Evolutionary conservation across 805 yeast genomes (phyloP), one percentile per base, ranked within the genome.

Genomic region (Suhomyces kilbournensis): DNA sequence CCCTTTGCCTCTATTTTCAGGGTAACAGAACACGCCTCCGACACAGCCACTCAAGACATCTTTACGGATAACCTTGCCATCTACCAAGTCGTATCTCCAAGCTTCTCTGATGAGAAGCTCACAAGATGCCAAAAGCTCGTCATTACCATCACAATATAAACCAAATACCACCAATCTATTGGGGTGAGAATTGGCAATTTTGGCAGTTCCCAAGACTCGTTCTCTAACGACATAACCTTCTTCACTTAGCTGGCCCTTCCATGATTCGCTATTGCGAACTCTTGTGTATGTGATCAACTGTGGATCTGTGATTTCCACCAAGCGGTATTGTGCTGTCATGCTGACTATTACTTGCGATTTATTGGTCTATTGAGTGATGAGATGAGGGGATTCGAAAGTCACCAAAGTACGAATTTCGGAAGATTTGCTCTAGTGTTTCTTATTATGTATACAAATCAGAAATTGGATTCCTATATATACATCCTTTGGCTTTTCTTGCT

Each of bases 21-120:
- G 69, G 47, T 66, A 68, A 3, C 77, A 72, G 60, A 58, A 75
- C 2, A 75, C 79, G 2, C 74, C 76, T 14, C 79, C 78, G 38
- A 75, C 64, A 49, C 76, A 70, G 1, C 76, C 79, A 48, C 70
- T 55, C 19, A 57, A 54, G 15, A 70, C 58, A 3, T 55, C 54
- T 10, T 56, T 49, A 30, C 59, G 52, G 4, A 47, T 52, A 3
- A 64, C 67, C 26, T 55, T 45, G 7, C 57, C 59, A 7, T 50
- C 53, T 2, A 51, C 53, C 12, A 53, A 55, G 12, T 52, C 56
- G 47, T 67, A 67, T 39, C 63, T 60, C 64, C 66, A 63, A 3
- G 72, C 52, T 28, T 62, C 58, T 46, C 79, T 57, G 20, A 74
- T 58, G 22, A 70, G 50, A 17, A 74, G 47, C 55, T 75, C 79